phyloP scores from a whole-genome alignment of 257 asterid species.

The Primulina huaijiensis region DNA sequence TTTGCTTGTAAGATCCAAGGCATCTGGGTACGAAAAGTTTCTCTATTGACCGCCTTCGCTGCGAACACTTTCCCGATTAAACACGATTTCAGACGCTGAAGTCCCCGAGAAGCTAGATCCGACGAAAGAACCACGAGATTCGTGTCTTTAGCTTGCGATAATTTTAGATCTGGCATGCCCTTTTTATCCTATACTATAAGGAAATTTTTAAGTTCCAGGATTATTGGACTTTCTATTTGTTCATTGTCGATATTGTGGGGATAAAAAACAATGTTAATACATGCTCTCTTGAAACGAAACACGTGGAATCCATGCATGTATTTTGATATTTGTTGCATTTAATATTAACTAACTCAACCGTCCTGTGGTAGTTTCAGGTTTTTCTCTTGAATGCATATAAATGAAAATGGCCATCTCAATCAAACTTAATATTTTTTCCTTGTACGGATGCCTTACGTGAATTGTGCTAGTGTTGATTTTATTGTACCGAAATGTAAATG shows the following conservation, averaged over 20 bases:
- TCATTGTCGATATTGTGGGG: background rate
- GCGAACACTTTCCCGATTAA: too few species aligned
- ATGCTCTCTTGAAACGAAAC: constrained; percentile 3
- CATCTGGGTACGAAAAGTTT: too few species aligned
- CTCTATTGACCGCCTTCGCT: too few species aligned
- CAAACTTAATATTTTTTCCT: background rate
- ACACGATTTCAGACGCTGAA: too few species aligned
- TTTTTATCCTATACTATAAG: background rate
- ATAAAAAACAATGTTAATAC: background rate
- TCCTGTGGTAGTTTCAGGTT: constrained; percentile 11
- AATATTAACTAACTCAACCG: background rate
- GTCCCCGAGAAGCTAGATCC: too few species aligned
- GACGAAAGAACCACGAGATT: too few species aligned
- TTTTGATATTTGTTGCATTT: constrained; percentile 25
- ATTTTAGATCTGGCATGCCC: background rate
- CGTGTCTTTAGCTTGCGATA: too few species aligned
- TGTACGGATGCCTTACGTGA: background rate
- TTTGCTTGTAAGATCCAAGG: too few species aligned
- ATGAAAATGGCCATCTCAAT: background rate
- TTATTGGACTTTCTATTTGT: constrained; percentile 4
- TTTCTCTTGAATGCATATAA: constrained; percentile 9
- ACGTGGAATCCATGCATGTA: constrained; percentile 5
- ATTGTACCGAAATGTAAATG: background rate
- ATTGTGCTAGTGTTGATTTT: background rate
- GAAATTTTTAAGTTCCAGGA: background rate